phyloP scores from a whole-genome alignment of 1,284 basidiomycete genomes.

The Puccinia polysora region DNA sequence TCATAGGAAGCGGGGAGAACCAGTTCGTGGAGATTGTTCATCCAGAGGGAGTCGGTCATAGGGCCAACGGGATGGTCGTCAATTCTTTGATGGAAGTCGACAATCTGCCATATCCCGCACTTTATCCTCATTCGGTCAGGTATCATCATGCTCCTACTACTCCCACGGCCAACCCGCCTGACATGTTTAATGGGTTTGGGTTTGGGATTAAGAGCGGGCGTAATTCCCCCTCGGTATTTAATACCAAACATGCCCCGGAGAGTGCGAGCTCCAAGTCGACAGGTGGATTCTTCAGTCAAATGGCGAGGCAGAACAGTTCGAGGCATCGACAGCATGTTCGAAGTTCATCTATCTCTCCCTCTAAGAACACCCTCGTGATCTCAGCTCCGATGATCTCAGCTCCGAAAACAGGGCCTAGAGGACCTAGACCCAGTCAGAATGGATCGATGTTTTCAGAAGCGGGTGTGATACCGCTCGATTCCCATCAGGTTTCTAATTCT shows the following conservation, averaged over 20 bases:
- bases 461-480: too few species aligned
- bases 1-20: background rate
- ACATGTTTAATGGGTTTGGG: background rate
- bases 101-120: slow-evolving; percentile 22
- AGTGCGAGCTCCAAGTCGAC: too few species aligned
- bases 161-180: background rate
- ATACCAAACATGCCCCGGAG: background rate
- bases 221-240: background rate
- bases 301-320: background rate
- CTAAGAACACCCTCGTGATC: background rate
- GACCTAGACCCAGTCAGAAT: background rate
- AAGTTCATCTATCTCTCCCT: background rate
- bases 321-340: background rate
- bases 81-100: slow-evolving; percentile 37
- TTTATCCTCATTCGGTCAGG: slow-evolving; percentile 17
- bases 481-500: background rate
- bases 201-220: background rate
- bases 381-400: background rate
- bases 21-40: slow-evolving; percentile 19
- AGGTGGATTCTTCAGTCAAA: slow-evolving; percentile 20
- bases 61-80: background rate
- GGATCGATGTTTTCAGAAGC: background rate
- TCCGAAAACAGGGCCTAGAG: background rate
- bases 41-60: background rate
- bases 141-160: background rate